Percentiles rank a stretch among this genome's conserved stretches.
Evolutionary conservation across 2,329 filamentous ascomycete species (phyloP).

Genomic region (Nigrospora osmanthi): DNA sequence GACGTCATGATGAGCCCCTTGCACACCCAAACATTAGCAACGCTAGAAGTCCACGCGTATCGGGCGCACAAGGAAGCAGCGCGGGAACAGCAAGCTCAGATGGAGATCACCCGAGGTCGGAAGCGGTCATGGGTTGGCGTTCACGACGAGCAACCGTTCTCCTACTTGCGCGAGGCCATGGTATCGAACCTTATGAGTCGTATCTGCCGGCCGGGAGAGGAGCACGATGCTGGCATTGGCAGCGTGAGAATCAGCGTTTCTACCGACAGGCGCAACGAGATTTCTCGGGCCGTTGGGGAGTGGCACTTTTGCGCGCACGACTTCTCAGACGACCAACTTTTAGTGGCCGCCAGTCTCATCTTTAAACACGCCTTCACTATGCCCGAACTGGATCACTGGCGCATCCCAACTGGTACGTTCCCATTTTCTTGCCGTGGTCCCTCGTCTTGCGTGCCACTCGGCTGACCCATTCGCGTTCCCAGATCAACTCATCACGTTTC

Average conservation of each 20-base stretch:
- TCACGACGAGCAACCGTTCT: constrained; percentile 76
- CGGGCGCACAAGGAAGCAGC: constrained; percentile 69
- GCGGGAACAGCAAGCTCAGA: constrained; percentile 62
- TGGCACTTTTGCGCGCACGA: constrained; percentile 91
- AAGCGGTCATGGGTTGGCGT: constrained; percentile 91
- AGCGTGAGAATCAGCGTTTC: constrained; percentile 62
- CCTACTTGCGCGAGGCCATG: constrained; percentile 88
- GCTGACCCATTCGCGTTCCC: constrained; percentile 30
- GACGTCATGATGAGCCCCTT: constrained; percentile 81
- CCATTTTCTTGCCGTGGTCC: neutral
- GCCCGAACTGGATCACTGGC: constrained; percentile 75
- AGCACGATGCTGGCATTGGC: constrained; percentile 54
- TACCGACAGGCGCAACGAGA: constrained; percentile 53
- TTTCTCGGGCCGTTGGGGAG: constrained; percentile 62
- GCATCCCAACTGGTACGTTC: constrained; percentile 64
- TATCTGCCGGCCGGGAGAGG: constrained; percentile 64
- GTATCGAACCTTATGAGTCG: constrained; percentile 84
- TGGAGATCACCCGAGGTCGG: constrained; percentile 65
- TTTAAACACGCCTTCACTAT: constrained; percentile 79
- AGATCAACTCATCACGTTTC: constrained; percentile 78
- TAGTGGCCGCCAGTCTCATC: constrained; percentile 80
- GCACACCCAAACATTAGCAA: constrained; percentile 63
- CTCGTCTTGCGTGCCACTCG: constrained; percentile 13
- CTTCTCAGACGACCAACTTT: constrained; percentile 82
- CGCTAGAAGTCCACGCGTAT: constrained; percentile 76